Evolutionary conservation across 495 filamentous ascomycete genomes (phyloP), one percentile per base, ranked within the genome.

Genomic region (Cladorrhinum samala): DNA sequence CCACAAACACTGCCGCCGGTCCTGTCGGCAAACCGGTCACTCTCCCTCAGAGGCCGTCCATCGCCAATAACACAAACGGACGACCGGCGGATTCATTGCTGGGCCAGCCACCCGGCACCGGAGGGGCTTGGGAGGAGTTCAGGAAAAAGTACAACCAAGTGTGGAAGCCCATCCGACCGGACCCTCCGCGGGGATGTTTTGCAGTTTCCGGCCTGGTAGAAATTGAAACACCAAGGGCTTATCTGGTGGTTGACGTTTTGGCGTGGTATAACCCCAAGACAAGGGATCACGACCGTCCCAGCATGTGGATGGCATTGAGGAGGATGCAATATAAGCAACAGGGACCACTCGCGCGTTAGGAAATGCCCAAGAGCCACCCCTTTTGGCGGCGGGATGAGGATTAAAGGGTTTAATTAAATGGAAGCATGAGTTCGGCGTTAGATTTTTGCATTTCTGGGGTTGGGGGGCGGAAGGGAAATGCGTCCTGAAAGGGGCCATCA

Each of bases 181-280:
- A 77, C 21, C 77, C 83, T 33, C 83, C 79, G 9, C 76, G 83
- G 20, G 88, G 88, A 2, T 76, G 76, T 20, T 78, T 91, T 46
- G 64, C 78, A 14, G 72, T 92, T 18, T 68, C 68, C 17, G 88
- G 88, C 0, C 69, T 87, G 1, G 77, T 94, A 0, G 83, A 85
- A 49, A 44, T 92, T 1, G 71, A 76, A 24, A 82, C 85, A 1
- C 62, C 77, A 0, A 78, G 71, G 46, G 83, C 56, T 6, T 47
- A 52, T 19, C 13, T 73, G 17, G 60, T 60, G 2, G 17, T 73
- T 13, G 68, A 71, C 36, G 63, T 60, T 0, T 1, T 52, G 40
- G 58, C 25, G 6, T 72, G 67, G 61, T 72, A 61, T 25, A 58
- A 68, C 38, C 63, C 67, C 0, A 58, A 52, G 24, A 60, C 57